Evolutionary conservation across 441 rosid species (phyloP), one percentile per base, ranked within the genome.

Genomic region (Populus tomentosa): DNA sequence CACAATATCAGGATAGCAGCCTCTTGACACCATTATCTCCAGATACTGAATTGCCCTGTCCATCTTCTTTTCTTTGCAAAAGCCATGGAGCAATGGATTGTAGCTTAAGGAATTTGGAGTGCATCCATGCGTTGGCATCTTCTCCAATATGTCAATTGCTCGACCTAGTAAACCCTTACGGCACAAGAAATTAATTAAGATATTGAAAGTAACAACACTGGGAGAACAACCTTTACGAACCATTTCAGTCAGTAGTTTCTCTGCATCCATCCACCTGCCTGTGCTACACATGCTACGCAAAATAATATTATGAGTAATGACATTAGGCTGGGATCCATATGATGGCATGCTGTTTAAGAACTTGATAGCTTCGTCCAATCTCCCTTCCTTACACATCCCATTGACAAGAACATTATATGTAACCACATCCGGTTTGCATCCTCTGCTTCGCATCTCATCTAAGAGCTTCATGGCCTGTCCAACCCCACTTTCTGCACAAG

Each of bases 211-310:
- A 80, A 90, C 94, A 77, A 90, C 94, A 69, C 90, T 89, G 16
- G 97, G 97, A 8, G 94, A 83, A 77, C 93, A 93, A 65, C 97
- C 97, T 81, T 90, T 92, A 6, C 80, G 69, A 46, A 87, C 84
- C 98, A 93, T 93, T 28, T 93, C 91, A 59, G 91, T 80, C 35
- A 95, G 83, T 35, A 95, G 88, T 81, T 70, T 90, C 83, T 95
- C 97, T 0, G 98, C 98, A 53, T 95, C 98, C 88, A 83, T 89
- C 99, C 97, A 91, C 82, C 99, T 88, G 71, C 93, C 97, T 0
- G 96, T 85, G 80, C 94, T 85, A 78, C 98, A 93, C 97, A 91
- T 85, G 83, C 96, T 87, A 70, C 96, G 89, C 83, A 95, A 80
- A 13, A 95, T 88, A 53, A 87, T 93, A 80, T 95, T 95, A 81